Conservation (phyloP, 345 rosid genomes). For the Balakata baccata region DNA sequence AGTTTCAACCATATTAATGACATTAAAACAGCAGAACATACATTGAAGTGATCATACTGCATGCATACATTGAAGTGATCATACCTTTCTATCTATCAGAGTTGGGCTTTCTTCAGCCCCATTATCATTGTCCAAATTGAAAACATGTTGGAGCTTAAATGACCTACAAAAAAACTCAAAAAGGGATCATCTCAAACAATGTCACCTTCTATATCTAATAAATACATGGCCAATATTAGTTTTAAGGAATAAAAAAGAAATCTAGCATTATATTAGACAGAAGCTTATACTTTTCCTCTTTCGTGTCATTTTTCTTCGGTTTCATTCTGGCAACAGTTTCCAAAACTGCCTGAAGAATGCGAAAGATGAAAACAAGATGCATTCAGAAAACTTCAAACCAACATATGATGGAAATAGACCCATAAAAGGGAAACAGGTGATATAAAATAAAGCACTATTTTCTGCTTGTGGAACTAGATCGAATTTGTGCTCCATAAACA, state of each 20-base stretch:
- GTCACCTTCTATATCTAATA: not conserved
- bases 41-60: conserved; percentile 35
- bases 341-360: conserved; percentile 66
- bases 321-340: conserved; percentile 86
- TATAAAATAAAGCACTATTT: not conserved
- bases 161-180: conserved; percentile 46
- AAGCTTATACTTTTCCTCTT: conserved; percentile 76
- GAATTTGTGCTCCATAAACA: not conserved
- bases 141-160: conserved; percentile 78
- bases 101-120: conserved; percentile 83
- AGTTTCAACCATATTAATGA: conserved; percentile 4
- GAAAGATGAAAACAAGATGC: conserved; percentile 5
- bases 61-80: conserved; percentile 5
- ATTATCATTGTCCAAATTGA: conserved; percentile 84
- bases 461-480: not conserved
- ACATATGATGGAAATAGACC: not conserved
- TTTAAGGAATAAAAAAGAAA: conserved; percentile 5
- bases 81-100: conserved; percentile 85
- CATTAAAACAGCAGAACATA: conserved; percentile 11
- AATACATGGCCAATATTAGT: not conserved
- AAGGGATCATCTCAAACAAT: not conserved
- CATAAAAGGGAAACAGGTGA: not conserved
- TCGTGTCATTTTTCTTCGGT: conserved; percentile 82
- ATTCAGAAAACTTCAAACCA: conserved; percentile 2
- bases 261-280: conserved; percentile 8